These are phyloP conservation scores for Phytophthora hibernalis DNA, from an alignment of 352 stramenopile genomes.

Conservation along the genomic window DNA sequence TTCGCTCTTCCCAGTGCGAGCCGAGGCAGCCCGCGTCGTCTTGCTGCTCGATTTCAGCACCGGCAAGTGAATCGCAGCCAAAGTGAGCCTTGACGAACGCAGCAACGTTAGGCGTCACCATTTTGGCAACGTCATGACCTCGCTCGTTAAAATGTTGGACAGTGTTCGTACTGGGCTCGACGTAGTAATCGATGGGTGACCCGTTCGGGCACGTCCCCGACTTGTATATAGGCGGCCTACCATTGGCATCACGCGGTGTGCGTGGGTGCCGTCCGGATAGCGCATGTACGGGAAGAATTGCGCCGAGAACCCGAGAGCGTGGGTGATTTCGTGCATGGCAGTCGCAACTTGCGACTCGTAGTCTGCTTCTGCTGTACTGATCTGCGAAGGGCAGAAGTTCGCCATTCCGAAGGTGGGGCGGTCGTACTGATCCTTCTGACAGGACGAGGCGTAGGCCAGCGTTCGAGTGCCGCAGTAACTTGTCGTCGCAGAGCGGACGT, in stretches of 20 bases:
- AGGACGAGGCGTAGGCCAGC: conserved; percentile 80
- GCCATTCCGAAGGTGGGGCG: conserved; percentile 84
- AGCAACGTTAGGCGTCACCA: conserved; percentile 72
- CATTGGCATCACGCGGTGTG: conserved; percentile 59
- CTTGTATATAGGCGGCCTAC: conserved; percentile 37
- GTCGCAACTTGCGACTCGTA: conserved; percentile 75
- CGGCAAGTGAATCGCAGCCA: conserved; percentile 57
- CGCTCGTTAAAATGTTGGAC: conserved; percentile 65
- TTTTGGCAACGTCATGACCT: conserved; percentile 61
- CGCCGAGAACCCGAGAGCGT: conserved; percentile 81
- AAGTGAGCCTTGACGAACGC: conserved; percentile 76
- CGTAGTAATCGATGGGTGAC: conserved; percentile 46
- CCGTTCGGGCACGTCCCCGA: conserved; percentile 67
- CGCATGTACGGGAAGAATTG: conserved; percentile 84
- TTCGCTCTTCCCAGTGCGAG: conserved; percentile 85
- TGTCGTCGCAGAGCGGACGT: conserved; percentile 61
- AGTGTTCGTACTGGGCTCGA: conserved; percentile 47
- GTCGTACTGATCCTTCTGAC: conserved; percentile 88
- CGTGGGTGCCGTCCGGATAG: conserved; percentile 64
- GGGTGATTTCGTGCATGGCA: conserved; percentile 85
- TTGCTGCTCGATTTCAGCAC: conserved; percentile 83
- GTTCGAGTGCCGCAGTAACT: conserved; percentile 59
- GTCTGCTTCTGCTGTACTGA: conserved; percentile 57
- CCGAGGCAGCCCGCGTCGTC: conserved; percentile 72
- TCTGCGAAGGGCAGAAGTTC: conserved; percentile 82